These are phyloP conservation scores for Sisymbrium altissimum DNA, from an alignment of 345 rosid species.

Conservation along the genomic window DNA sequence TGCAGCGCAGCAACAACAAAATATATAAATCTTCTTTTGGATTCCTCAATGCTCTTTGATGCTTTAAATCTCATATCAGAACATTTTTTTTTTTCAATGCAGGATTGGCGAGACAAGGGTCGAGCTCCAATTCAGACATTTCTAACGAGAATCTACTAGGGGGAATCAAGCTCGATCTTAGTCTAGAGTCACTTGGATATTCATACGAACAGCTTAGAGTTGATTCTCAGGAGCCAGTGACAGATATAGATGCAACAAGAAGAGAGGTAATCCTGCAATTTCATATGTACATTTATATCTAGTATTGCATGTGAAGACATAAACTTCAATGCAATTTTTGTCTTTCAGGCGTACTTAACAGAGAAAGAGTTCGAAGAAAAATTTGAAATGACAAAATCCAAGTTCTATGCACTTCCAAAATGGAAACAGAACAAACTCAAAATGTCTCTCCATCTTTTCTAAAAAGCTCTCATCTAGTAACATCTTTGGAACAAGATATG, in stretches of 20 bases:
- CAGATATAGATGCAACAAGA: conserved; percentile 53
- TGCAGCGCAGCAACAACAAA: neutral
- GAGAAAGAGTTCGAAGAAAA: conserved; percentile 55
- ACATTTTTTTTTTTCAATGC: conserved; percentile 17
- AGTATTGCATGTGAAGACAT: neutral
- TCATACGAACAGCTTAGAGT: conserved; percentile 53
- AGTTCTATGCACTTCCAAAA: conserved; percentile 59
- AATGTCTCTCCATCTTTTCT: conserved; percentile 56
- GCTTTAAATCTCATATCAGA: conserved; percentile 1
- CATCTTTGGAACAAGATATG: neutral
- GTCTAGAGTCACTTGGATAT: conserved; percentile 35
- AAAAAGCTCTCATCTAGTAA: conserved; percentile 10
- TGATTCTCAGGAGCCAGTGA: conserved; percentile 49
- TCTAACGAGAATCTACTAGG: conserved; percentile 18
- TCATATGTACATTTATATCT: neutral
- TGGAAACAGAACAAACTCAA: conserved; percentile 80
- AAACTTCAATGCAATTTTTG: neutral
- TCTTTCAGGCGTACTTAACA: conserved; percentile 52
- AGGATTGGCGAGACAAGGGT: conserved; percentile 39
- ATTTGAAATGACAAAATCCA: conserved; percentile 42
- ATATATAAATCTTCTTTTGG: neutral
- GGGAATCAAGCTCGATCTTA: conserved; percentile 20
- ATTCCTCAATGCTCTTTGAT: neutral
- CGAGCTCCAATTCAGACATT: conserved; percentile 9
- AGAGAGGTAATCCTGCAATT: conserved; percentile 51